phyloP scores from a whole-genome alignment of 306 rosid species.

The Mucuna pruriens region DNA sequence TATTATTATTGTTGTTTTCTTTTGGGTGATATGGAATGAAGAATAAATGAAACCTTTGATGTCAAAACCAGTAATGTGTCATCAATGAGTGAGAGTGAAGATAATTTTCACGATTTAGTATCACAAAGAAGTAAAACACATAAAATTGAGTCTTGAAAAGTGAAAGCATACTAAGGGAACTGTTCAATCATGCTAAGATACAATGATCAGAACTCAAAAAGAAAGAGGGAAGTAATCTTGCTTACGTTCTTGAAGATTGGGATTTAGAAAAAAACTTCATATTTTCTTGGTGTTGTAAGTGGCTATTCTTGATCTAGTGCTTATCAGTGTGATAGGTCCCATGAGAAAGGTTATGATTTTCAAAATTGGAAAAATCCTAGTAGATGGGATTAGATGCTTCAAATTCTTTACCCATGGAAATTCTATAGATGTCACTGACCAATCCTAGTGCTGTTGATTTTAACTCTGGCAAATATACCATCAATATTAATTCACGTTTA shows the following conservation, averaged over 20 bases:
- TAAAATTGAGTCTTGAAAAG: conserved; percentile 7
- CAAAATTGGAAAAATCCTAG: background rate
- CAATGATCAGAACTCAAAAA: background rate
- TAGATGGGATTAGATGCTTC: background rate
- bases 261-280: background rate
- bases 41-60: background rate
- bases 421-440: background rate
- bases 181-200: too few relatives aligned
- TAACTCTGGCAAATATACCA: background rate
- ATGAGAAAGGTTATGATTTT: conserved; percentile 6
- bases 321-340: background rate
- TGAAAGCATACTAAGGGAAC: background rate
- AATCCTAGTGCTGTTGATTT: background rate
- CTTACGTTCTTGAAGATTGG: background rate
- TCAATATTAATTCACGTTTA: conserved; percentile 7
- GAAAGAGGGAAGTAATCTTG: background rate
- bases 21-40: conserved; percentile 2
- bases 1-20: background rate
- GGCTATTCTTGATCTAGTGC: conserved; percentile 10
- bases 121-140: background rate
- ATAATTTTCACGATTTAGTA: background rate
- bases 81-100: background rate
- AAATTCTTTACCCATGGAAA: background rate
- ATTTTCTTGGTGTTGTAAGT: background rate
- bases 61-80: conserved; percentile 13